These are phyloP conservation scores for Dicorynia guianensis DNA, from an alignment of 306 rosid genomes.

Conservation along the genomic window DNA sequence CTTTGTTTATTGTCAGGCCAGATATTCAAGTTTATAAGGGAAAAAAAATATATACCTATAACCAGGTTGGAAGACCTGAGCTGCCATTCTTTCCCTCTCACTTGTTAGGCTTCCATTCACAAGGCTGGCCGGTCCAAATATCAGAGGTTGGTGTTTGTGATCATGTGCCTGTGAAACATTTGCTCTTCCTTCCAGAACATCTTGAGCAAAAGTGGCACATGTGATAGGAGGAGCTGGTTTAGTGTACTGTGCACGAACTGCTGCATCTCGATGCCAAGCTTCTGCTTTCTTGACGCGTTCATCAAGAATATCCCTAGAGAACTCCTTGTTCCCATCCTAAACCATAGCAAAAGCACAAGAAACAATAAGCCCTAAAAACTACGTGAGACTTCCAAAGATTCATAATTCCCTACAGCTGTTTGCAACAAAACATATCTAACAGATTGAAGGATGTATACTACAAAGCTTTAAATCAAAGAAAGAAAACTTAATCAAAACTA, in stretches of 20 bases:
- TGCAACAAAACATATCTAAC: conserved; percentile 15
- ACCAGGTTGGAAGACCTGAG: conserved; percentile 94
- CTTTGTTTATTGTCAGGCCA: conserved; percentile 15
- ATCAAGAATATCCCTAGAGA: conserved; percentile 75
- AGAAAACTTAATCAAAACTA: neutral
- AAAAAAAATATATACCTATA: conserved; percentile 46
- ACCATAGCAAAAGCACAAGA: conserved; percentile 35
- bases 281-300: conserved; percentile 83
- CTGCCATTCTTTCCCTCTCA: conserved; percentile 88
- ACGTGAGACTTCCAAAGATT: conserved; percentile 2
- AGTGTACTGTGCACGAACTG: conserved; percentile 62
- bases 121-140: conserved; percentile 95
- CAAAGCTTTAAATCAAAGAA: neutral
- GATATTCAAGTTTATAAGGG: conserved; percentile 12
- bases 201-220: conserved; percentile 98
- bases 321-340: conserved; percentile 78
- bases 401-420: conserved; percentile 23
- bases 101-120: conserved; percentile 76
- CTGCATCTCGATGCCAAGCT: conserved; percentile 83
- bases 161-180: conserved; percentile 80
- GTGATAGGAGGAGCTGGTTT: conserved; percentile 84
- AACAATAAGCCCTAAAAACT: conserved; percentile 13
- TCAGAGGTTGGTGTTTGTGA: conserved; percentile 90
- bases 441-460: neutral
- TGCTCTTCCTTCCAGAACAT: conserved; percentile 97